A percentile compares a stretch with the other conserved stretches of the same genome.
phyloP scores from a whole-genome alignment of 345 rosid genomes.

The Salix arbutifolia region DNA sequence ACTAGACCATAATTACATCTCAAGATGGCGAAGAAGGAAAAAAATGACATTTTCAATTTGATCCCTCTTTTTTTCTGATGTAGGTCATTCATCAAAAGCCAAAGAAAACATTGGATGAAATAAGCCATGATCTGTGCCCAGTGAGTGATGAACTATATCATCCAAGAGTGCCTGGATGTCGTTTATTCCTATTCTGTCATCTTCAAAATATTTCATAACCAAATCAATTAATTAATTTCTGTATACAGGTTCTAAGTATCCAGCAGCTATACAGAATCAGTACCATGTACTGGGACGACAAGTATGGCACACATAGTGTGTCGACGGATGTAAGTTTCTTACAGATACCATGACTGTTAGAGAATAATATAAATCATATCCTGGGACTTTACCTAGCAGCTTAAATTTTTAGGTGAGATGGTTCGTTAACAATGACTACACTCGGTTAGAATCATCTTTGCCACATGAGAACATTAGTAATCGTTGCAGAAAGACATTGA shows the following conservation, averaged over 20 bases:
- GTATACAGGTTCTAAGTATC: constrained; percentile 69
- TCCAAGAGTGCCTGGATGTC: not conserved
- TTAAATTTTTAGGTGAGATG: too few species aligned
- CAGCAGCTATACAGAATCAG: constrained; percentile 88
- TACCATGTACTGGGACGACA: constrained; percentile 98
- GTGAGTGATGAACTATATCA: constrained; percentile 37
- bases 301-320: constrained; percentile 88
- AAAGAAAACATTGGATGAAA: constrained; percentile 83
- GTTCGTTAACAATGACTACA: not conserved
- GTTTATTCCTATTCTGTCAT: not conserved
- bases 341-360: constrained; percentile 7
- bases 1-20: not conserved
- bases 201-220: not conserved
- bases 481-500: not conserved
- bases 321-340: constrained; percentile 68
- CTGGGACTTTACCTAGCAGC: too few species aligned
- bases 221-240: not conserved
- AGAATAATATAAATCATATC: too few species aligned
- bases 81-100: constrained; percentile 96
- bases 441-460: constrained; percentile 18
- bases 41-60: not conserved
- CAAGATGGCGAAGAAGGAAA: not conserved
- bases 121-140: constrained; percentile 88
- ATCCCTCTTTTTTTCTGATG: constrained; percentile 10
- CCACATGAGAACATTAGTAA: not conserved